These are phyloP conservation scores for Globisporangium mamillatum DNA, from an alignment of 352 stramenopile species.

Conservation along the genomic window DNA sequence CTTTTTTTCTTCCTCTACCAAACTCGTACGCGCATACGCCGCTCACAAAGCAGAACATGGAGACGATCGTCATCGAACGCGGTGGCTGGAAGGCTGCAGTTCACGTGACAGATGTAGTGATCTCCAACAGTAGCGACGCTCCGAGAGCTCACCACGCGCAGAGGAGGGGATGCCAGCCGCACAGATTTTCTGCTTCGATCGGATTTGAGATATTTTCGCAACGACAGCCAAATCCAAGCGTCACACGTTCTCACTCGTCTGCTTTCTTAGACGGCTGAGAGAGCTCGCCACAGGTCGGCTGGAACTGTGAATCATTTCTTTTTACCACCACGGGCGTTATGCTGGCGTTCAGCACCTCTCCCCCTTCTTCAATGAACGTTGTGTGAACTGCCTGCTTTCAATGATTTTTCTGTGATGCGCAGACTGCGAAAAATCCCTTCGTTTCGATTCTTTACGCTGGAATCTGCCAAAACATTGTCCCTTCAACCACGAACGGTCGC, in stretches of 20 bases:
- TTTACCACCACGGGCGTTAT: neutral
- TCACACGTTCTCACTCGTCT: neutral
- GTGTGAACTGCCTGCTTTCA: neutral
- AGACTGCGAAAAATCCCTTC: neutral
- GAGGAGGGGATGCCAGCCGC: neutral
- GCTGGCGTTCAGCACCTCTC: neutral
- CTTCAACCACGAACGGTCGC: constrained; percentile 81
- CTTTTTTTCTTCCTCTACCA: neutral
- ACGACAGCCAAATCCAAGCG: constrained; percentile 2
- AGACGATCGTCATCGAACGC: neutral
- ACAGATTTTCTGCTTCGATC: neutral
- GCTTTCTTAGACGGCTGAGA: neutral
- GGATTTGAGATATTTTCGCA: constrained; percentile 7
- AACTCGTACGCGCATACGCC: neutral
- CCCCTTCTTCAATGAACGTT: neutral
- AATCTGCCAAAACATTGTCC: constrained; percentile 84
- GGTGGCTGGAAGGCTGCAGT: neutral
- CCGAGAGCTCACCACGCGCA: no score
- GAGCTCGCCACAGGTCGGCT: constrained; percentile 2
- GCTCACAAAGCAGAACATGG: neutral
- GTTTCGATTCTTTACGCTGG: constrained; percentile 22
- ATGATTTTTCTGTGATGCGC: neutral
- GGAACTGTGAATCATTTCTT: neutral
- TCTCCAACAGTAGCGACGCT: no score
- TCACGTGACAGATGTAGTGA: neutral